Evolutionary conservation across 768 basidiomycete species (phyloP).

Genomic region (Rhodotorula sphaerocarpa): DNA sequence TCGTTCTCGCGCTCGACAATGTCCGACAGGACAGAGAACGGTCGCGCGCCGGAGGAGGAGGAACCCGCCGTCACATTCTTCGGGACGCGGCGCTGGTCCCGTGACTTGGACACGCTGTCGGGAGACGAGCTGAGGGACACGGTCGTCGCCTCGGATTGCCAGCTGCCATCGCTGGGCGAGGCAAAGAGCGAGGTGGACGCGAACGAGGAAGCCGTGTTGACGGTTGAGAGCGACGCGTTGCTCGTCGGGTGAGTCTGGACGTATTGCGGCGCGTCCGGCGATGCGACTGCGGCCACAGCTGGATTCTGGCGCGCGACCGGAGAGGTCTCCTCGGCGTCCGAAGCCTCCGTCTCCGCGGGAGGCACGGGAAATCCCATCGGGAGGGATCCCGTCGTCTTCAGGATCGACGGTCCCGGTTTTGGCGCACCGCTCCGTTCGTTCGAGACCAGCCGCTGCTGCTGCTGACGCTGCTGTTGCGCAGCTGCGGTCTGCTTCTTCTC

Average conservation of each 20-base stretch:
- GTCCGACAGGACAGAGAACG: not conserved
- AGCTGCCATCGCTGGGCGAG: conserved; percentile 20
- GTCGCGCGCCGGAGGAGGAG: not conserved
- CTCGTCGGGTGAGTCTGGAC: not conserved
- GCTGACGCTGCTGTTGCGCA: not conserved
- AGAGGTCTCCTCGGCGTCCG: not conserved
- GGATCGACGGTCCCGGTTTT: not conserved
- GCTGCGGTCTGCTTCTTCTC: conserved; percentile 18
- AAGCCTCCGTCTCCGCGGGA: not conserved
- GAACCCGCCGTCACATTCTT: not conserved
- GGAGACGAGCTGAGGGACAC: conserved; percentile 29
- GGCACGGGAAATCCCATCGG: conserved; percentile 14
- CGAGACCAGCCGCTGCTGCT: not conserved
- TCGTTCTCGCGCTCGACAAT: conserved; percentile 12
- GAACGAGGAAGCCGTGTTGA: conserved; percentile 30
- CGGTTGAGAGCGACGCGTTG: conserved; percentile 28
- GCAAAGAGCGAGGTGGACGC: conserved; percentile 27
- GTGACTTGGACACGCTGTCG: not conserved
- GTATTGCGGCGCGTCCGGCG: too few relatives aligned
- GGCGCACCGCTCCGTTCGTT: not conserved
- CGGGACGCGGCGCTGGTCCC: conserved; percentile 21
- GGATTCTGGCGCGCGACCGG: conserved; percentile 6
- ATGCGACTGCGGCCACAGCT: not conserved
- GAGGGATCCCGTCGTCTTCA: conserved; percentile 2
- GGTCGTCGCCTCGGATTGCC: conserved; percentile 26